Conservation (phyloP, 208 protist genomes). For the Trypanosoma cruzi region DNA sequence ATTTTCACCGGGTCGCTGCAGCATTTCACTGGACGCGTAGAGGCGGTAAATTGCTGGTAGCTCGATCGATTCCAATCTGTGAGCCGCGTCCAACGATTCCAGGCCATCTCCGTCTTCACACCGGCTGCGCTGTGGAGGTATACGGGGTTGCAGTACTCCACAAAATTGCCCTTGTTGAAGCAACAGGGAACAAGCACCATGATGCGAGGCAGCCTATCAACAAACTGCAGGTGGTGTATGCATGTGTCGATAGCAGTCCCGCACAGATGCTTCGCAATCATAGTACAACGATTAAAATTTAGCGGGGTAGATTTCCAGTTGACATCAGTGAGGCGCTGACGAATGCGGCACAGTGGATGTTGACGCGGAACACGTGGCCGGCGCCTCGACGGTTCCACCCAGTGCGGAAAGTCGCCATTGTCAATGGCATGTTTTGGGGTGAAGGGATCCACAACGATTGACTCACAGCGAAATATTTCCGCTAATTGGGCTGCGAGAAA, state of each 20-base stretch:
- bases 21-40: not conserved
- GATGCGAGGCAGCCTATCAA: constrained; percentile 58
- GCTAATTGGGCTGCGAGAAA: constrained; percentile 72
- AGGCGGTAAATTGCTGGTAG: not conserved
- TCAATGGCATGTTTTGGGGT: constrained; percentile 76
- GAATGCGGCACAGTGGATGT: constrained; percentile 38
- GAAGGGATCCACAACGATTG: constrained; percentile 73
- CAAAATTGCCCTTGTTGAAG: constrained; percentile 60
- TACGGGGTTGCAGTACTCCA: constrained; percentile 52
- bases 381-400: constrained; percentile 25
- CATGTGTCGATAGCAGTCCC: constrained; percentile 77
- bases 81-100: constrained; percentile 44
- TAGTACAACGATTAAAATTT: constrained; percentile 36
- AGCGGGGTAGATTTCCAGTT: constrained; percentile 35
- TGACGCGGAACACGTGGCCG: constrained; percentile 35
- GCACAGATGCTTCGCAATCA: constrained; percentile 87
- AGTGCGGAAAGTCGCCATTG: constrained; percentile 49
- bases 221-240: constrained; percentile 47
- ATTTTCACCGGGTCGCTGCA: not conserved
- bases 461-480: constrained; percentile 60
- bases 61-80: constrained; percentile 74
- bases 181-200: constrained; percentile 82
- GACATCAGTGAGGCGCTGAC: constrained; percentile 50
- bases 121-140: constrained; percentile 44
- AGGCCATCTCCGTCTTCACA: constrained; percentile 35